Base-by-base conservation (phyloP, 257 asterid genomes). In the Oldenlandia corymbosa region DNA sequence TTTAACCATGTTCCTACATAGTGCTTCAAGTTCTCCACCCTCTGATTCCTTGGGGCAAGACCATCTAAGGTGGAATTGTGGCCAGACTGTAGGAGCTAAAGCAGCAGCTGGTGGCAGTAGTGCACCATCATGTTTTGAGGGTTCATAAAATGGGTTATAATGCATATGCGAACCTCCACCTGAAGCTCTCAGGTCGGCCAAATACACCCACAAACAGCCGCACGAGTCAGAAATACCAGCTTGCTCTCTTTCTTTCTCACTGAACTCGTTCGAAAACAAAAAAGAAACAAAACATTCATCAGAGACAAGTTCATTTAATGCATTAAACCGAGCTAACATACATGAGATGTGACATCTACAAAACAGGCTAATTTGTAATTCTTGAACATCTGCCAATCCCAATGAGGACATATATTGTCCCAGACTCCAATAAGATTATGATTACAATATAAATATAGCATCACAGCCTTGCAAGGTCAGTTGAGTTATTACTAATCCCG, bases 61-160 rank as follows among this genome's bases (percentile, higher is more conserved):
- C 99, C 99, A 92, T 53, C 97, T 93, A 73, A 92, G 97, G 80
- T 92, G 98, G 80, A 86, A 92, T 75, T 92, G 98, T 73, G 97
- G 97, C 97, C 95, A 92, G 68, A 92, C 81, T 27, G 94, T 89
- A 43, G 98, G 98, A 71, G 98, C 98, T 75, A 92, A 83, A 78
- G 96, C 94, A 66, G 98, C 98, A 26, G 98, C 97, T 48, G 97
- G 97, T n/a, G 98, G 97, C 65, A 82, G 83, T 48, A 92, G 75
- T 42, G 91, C 81, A 41, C 88, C 87, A 64, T 76, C 77, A 74
- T 75, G 78, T 70, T 76, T 90, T 50, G 86, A 83, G 68, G 95
- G 85, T 54, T 89, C 96, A 64, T 85, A 92, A 76, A 92, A 89
- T 51, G 82, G 84, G 75, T 87, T 92, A 71, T 84, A 87, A 72